Evolutionary conservation across 2,329 filamentous ascomycete species (phyloP), one percentile per base, ranked within the genome.

Genomic region (Ophiostoma sp.): DNA sequence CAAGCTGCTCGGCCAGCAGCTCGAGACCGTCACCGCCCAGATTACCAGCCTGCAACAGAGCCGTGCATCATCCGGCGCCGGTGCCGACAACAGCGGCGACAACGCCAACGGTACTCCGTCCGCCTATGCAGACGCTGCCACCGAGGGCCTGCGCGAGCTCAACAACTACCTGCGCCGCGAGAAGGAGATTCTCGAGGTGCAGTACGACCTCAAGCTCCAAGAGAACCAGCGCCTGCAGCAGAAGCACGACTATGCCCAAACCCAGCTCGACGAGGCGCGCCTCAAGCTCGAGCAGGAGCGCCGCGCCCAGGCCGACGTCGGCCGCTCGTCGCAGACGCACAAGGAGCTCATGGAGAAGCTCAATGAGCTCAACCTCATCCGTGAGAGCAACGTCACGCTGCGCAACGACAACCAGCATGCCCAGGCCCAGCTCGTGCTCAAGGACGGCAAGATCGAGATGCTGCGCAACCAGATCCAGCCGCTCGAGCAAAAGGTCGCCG

Each of bases 171-270:
- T 99, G 75, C 92, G 95, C 63, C 92, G 94, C 57, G 97, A 99
- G 83, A 99, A 98, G 85, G 96, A 98, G 80, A 98, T 99, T 76
- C 88, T 98, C 9, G 95, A 99, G 78, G 93, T 98, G n/a, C 95
- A 98, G 79, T 93, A 94, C 78, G 95, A 98, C 77, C 86, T 98
- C 61, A 95, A 95, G 78, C 87, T 91, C 0, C 93, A 97, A 78
- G 96, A 99, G 82, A 87, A 90, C 71, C 97, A 97, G 82, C 90
- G 96, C 71, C 83, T 98, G 57, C 93, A 95, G 79, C 94, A 98
- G 78, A 94, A 98, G 79, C 87, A 98, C 31, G 92, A 97, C 69
- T 95, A 97, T 80, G 87, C 91, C 9, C 93, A 96, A 78, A 89
- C 89, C 28, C 94, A 98, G 80, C 90, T 99, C 8, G 96, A 99